phyloP scores from a whole-genome alignment of 768 basidiomycete genomes.

The Xerocomellus intermedius region DNA sequence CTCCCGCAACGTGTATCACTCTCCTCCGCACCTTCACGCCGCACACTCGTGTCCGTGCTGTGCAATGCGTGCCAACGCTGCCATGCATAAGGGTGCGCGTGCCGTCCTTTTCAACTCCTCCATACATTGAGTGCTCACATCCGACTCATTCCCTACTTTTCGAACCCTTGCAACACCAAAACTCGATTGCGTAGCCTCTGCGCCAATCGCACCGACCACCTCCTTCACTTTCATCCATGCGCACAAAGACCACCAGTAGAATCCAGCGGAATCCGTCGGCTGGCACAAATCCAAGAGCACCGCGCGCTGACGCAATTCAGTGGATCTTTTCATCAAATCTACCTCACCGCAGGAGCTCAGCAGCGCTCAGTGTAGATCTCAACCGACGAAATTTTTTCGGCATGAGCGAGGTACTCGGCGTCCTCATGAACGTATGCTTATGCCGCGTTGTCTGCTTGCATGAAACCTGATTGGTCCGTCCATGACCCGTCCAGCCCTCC shows the following conservation, averaged over 20 bases:
- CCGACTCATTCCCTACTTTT: constrained; percentile 2
- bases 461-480: constrained; percentile 10
- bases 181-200: constrained; percentile 7
- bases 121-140: constrained; percentile 11
- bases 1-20: constrained; percentile 26
- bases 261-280: constrained; percentile 24
- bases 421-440: constrained; percentile 65
- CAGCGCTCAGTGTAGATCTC: constrained; percentile 56
- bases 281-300: constrained; percentile 28
- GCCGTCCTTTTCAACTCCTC: constrained; percentile 19
- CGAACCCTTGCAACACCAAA: constrained; percentile 3
- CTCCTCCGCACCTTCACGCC: constrained; percentile 19
- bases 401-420: constrained; percentile 73
- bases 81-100: constrained; percentile 29
- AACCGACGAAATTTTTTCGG: constrained; percentile 76
- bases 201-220: constrained; percentile 12
- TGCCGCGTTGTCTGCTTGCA: background rate
- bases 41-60: constrained; percentile 35
- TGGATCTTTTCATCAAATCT: constrained; percentile 79
- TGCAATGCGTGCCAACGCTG: constrained; percentile 17
- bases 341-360: constrained; percentile 57
- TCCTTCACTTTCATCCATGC: constrained; percentile 19
- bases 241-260: constrained; percentile 24
- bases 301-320: constrained; percentile 48
- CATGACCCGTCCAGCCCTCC: constrained; percentile 52